Evolutionary conservation across 371 early-diverging fungal genomes (phyloP).

Genomic region (Lichtheimia ornata): DNA sequence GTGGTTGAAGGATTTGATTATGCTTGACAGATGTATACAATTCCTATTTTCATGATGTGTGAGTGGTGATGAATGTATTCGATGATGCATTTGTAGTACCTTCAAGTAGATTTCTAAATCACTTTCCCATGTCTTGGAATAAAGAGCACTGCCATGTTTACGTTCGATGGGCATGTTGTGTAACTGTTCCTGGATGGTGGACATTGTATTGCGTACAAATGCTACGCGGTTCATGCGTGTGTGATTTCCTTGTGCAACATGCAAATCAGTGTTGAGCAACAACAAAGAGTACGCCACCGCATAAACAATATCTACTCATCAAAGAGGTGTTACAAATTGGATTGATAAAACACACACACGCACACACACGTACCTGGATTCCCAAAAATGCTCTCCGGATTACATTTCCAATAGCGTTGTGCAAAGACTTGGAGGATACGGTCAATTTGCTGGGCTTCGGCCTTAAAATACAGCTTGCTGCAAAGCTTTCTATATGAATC

Average conservation of each 20-base stretch:
- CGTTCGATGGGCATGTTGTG: constrained; percentile 31
- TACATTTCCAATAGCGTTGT: constrained; percentile 73
- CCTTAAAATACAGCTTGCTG: constrained; percentile 77
- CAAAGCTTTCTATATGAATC: constrained; percentile 67
- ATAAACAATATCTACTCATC: constrained; percentile 68
- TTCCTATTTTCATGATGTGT: constrained; percentile 31
- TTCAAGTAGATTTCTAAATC: constrained; percentile 45
- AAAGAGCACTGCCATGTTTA: constrained; percentile 21
- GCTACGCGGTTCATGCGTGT: constrained; percentile 60
- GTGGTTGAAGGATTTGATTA: constrained; percentile 74
- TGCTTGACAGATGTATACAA: constrained; percentile 76
- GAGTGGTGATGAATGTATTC: background rate
- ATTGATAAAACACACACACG: background rate
- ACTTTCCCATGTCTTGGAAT: constrained; percentile 38
- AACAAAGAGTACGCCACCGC: constrained; percentile 86
- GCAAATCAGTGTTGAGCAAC: constrained; percentile 91
- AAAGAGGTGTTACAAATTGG: background rate
- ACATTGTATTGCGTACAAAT: constrained; percentile 65
- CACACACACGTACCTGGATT: constrained; percentile 38
- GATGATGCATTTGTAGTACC: constrained; percentile 10
- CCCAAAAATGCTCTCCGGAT: constrained; percentile 61
- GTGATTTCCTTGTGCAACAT: constrained; percentile 74
- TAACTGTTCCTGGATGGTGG: constrained; percentile 51
- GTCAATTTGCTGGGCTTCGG: constrained; percentile 91
- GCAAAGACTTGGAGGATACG: constrained; percentile 80